Percentiles rank a stretch among this genome's conserved stretches.
phyloP scores from a whole-genome alignment of 495 filamentous ascomycete genomes.

The Bacidia gigantensis region DNA sequence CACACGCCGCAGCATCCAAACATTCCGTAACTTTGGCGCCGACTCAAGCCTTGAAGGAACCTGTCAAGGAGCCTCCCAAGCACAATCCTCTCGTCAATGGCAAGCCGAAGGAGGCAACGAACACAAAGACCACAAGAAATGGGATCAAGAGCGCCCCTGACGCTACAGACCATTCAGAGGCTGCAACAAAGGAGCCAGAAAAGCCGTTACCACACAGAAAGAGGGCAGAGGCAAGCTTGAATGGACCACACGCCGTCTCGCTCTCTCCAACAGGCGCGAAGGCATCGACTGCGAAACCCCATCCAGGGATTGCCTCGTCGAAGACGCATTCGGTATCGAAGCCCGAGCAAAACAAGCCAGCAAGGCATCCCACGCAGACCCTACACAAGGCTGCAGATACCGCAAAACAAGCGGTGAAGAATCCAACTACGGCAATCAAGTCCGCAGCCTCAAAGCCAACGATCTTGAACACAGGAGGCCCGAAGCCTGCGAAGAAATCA shows the following conservation, averaged over 20 bases:
- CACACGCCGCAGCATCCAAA: not conserved
- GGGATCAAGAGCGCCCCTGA: constrained; percentile 1
- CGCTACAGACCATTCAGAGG: constrained; percentile 13
- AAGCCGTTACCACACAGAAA: too few relatives aligned
- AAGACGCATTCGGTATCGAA: not conserved
- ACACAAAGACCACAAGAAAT: constrained; percentile 16
- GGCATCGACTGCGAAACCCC: too few relatives aligned
- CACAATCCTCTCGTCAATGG: not conserved
- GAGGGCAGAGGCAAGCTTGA: too few relatives aligned
- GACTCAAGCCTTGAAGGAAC: constrained; percentile 7
- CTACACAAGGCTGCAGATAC: not conserved
- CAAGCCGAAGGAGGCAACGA: constrained; percentile 15
- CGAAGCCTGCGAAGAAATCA: constrained; percentile 10
- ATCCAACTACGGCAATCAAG: constrained; percentile 7
- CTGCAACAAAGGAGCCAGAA: too few relatives aligned
- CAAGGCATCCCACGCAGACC: not conserved
- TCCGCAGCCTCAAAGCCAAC: constrained; percentile 19
- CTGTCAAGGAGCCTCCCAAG: constrained; percentile 1
- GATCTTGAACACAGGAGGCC: not conserved
- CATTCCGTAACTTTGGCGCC: constrained; percentile 2
- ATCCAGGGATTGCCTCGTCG: not conserved
- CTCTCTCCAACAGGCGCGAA: too few relatives aligned
- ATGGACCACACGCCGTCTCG: too few relatives aligned
- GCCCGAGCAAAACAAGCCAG: not conserved
- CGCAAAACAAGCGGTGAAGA: not conserved